These are phyloP conservation scores for Pseudofabraea citricarpa DNA, from an alignment of 2,329 filamentous ascomycete genomes.

Conservation along the genomic window DNA sequence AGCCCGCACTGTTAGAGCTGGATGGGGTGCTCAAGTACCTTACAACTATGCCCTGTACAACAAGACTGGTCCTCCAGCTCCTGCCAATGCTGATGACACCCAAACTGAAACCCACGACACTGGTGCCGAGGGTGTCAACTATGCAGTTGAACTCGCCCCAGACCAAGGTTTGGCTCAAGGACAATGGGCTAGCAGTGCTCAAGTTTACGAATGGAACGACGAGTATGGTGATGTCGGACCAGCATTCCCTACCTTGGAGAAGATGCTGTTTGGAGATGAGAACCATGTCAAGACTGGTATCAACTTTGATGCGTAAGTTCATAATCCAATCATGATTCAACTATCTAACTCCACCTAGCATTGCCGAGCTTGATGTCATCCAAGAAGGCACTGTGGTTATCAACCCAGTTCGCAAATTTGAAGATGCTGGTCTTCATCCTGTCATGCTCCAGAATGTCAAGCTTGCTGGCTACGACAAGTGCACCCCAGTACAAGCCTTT, in stretches of 20 bases:
- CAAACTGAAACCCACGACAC: slow-evolving; percentile 11
- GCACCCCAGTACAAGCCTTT: slow-evolving; percentile 86
- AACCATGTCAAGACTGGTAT: slow-evolving; percentile 48
- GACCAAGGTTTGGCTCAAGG: slow-evolving; percentile 13
- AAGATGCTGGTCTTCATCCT: slow-evolving; percentile 79
- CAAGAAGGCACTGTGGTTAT: slow-evolving; percentile 54
- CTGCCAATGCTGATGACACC: slow-evolving; percentile 1
- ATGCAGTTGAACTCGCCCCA: neutral
- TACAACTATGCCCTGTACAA: slow-evolving; percentile 27
- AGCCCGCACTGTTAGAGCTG: slow-evolving; percentile 21
- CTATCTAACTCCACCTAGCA: slow-evolving; percentile 36
- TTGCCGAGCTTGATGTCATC: slow-evolving; percentile 47
- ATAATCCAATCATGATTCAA: neutral
- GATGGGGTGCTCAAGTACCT: slow-evolving; percentile 22
- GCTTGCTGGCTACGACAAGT: slow-evolving; percentile 63
- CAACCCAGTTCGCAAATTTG: slow-evolving; percentile 52
- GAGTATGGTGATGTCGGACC: slow-evolving; percentile 85
- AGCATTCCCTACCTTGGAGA: slow-evolving; percentile 63
- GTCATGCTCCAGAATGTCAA: slow-evolving; percentile 73
- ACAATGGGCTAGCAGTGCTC: slow-evolving; percentile 23
- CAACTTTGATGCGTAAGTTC: slow-evolving; percentile 57
- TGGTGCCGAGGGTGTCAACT: slow-evolving; percentile 4
- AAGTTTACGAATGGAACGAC: slow-evolving; percentile 76
- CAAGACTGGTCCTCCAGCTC: slow-evolving; percentile 13
- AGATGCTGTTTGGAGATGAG: slow-evolving; percentile 64